phyloP scores from a whole-genome alignment of 2,329 filamentous ascomycete genomes.

The Colletotrichum theobromicola region DNA sequence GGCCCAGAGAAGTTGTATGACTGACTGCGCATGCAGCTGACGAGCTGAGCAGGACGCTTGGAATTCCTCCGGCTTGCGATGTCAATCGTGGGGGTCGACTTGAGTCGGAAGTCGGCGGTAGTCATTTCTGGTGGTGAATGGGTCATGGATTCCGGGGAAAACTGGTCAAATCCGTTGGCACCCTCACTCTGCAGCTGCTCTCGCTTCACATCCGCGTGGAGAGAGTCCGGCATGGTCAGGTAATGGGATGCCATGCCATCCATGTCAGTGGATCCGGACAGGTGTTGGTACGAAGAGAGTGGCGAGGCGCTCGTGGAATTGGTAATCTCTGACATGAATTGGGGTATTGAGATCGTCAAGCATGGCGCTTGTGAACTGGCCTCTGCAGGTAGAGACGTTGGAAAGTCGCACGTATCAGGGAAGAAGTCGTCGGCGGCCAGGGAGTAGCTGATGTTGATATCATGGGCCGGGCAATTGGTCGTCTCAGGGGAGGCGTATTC shows the following conservation, averaged over 20 bases:
- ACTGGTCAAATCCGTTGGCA: constrained; percentile 25
- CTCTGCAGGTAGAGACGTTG: constrained; percentile 3
- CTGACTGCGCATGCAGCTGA: constrained; percentile 48
- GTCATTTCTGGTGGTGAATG: constrained; percentile 28
- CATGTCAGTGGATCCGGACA: constrained; percentile 6
- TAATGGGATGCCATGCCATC: neutral
- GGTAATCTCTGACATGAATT: constrained; percentile 7
- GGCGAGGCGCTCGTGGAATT: constrained; percentile 13
- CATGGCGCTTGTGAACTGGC: neutral
- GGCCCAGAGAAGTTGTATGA: constrained; percentile 42
- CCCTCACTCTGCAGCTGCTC: constrained; percentile 18
- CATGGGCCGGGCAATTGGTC: constrained; percentile 2
- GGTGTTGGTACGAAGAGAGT: constrained; percentile 9
- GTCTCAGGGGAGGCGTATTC: constrained; percentile 20
- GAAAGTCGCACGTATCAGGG: constrained; percentile 19
- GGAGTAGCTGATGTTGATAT: constrained; percentile 6
- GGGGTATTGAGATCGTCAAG: constrained; percentile 20
- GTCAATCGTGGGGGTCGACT: constrained; percentile 56
- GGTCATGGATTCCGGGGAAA: constrained; percentile 35
- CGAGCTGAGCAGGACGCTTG: constrained; percentile 54
- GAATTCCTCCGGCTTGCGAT: constrained; percentile 59
- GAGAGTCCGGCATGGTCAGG: constrained; percentile 3
- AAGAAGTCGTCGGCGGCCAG: constrained; percentile 10
- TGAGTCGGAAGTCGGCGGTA: constrained; percentile 42
- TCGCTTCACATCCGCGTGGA: constrained; percentile 23